A percentile compares a stretch with the other conserved stretches of the same genome.
Conservation (phyloP, 495 filamentous ascomycete species). For the Podospora sp. region DNA sequence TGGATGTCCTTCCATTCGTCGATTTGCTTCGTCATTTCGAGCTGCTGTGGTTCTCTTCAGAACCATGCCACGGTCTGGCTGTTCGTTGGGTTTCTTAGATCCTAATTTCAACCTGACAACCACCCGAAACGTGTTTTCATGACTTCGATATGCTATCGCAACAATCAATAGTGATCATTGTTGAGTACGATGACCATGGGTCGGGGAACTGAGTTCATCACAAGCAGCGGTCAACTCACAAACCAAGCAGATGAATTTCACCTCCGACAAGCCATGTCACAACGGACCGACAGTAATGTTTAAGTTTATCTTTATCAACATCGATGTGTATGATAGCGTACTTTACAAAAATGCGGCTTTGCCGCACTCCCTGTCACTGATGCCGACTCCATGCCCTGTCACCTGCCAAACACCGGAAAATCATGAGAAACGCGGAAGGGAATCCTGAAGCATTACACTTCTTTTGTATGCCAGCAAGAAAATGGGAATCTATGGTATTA, state of each 20-base stretch:
- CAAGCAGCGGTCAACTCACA: background rate
- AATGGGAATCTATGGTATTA: constrained; percentile 57
- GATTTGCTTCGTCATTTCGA: too few relatives aligned
- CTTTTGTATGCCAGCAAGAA: constrained; percentile 35
- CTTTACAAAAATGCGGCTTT: constrained; percentile 20
- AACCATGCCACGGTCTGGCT: too few relatives aligned
- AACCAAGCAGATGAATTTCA: background rate
- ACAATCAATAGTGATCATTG: too few relatives aligned
- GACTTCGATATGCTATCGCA: too few relatives aligned
- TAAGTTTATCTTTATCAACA: constrained; percentile 21
- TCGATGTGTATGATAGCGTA: constrained; percentile 16
- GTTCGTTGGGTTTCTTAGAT: too few relatives aligned
- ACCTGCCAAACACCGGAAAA: constrained; percentile 26
- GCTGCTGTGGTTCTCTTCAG: too few relatives aligned
- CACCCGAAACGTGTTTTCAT: too few relatives aligned
- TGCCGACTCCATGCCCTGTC: constrained; percentile 28
- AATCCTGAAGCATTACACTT: constrained; percentile 23
- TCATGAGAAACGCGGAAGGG: constrained; percentile 8
- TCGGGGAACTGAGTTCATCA: too few relatives aligned
- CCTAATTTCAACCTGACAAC: too few relatives aligned
- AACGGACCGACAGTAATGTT: background rate
- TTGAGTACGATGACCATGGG: too few relatives aligned
- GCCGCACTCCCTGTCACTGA: constrained; percentile 7
- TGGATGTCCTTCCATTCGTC: too few relatives aligned
- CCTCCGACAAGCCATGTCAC: background rate